Evolutionary conservation across 1,139 yeast genomes (phyloP), one percentile per base, ranked within the genome.

Genomic region (Pichia sp.): DNA sequence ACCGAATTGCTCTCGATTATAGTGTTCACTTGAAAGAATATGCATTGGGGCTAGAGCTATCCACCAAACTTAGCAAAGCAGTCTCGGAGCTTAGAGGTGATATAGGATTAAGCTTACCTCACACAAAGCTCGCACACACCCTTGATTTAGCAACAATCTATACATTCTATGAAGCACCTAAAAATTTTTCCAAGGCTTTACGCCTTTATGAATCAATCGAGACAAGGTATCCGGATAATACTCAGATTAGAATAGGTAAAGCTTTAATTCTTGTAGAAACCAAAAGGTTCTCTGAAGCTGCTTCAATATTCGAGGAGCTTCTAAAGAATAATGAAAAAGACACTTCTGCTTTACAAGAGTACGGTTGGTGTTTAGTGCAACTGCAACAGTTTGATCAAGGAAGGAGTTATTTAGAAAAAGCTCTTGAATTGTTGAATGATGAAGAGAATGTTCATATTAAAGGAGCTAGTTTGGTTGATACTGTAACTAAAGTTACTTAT

Each of bases 81-180:
- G 63, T 83, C 19, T 76, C 81, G 0, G 69, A 68, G 21, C 52
- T 70, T 12, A 70, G 70, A 26, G 61, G 74, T 38, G 60, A 64
- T 12, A 62, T 74, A 3, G 79, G 80, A 0, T 61, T 69, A 7
- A 58, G 63, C 18, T 67, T 84, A 36, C 56, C 58, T 1, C 64
- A 77, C 46, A 68, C 88, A 1, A 74, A 72, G 49, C 72, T 71
- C 42, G 83, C 79, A 42, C 63, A 85, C 21, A 67, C 82, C 20
- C 71, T 88, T 38, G 69, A 76, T 15, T 67, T 85, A 41, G 97
- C 94, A 1, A 74, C 80, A 2, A 73, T 84, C 1, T 84, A 86
- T 54, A 85, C 95, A 0, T 82, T 84, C 55, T 74, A 79, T 56
- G 95, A 89, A 57, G 84, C 96, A 0, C 98, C 97, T 5, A 86